Percentiles rank a stretch among this genome's conserved stretches.
phyloP scores from a whole-genome alignment of 2,329 filamentous ascomycete genomes.

The Zymoseptoria tritici region DNA sequence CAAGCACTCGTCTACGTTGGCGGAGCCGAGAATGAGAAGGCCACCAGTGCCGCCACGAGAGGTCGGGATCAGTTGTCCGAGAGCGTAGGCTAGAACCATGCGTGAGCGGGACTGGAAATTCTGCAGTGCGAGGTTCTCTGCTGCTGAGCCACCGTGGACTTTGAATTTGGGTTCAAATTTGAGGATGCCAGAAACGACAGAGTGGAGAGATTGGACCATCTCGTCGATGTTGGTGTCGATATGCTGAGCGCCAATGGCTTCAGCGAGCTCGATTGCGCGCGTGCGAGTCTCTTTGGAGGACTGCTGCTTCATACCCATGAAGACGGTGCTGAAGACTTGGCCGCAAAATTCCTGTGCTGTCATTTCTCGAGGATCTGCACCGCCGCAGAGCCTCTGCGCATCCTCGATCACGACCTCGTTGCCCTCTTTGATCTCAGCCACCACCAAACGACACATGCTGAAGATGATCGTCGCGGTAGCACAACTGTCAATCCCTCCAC shows the following conservation, averaged over 20 bases:
- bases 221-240: constrained; percentile 66
- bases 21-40: constrained; percentile 59
- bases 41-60: constrained; percentile 51
- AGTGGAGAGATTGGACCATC: constrained; percentile 53
- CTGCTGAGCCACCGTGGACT: constrained; percentile 52
- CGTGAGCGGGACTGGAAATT: constrained; percentile 60
- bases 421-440: constrained; percentile 44
- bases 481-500: constrained; percentile 55
- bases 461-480: constrained; percentile 46
- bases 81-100: constrained; percentile 60
- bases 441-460: constrained; percentile 47
- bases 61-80: constrained; percentile 56
- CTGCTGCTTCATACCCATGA: constrained; percentile 61
- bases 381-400: constrained; percentile 45
- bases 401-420: constrained; percentile 51
- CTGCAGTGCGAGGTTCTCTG: constrained; percentile 60
- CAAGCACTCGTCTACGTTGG: constrained; percentile 57
- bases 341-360: constrained; percentile 54
- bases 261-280: constrained; percentile 54
- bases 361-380: constrained; percentile 40
- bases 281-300: constrained; percentile 60
- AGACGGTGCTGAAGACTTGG: constrained; percentile 56
- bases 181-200: constrained; percentile 51
- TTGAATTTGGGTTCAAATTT: constrained; percentile 56
- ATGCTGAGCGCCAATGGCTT: constrained; percentile 64